These are phyloP conservation scores for Plantago ovata DNA, from an alignment of 257 asterid species.

Conservation along the genomic window DNA sequence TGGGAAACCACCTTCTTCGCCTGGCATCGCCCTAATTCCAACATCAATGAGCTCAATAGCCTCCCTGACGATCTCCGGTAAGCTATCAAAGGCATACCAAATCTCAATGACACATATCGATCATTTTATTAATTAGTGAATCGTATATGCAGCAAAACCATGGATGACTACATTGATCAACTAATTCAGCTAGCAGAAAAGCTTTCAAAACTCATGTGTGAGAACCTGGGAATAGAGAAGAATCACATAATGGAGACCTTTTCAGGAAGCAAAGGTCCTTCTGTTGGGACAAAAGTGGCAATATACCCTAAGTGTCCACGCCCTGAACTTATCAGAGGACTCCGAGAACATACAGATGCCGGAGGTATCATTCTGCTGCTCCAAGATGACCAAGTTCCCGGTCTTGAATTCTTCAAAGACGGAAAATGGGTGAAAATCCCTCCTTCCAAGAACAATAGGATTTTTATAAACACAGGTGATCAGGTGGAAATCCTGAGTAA, in stretches of 20 bases:
- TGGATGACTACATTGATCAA: constrained; percentile 68
- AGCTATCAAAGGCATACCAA: constrained; percentile 17
- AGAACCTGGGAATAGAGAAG: constrained; percentile 67
- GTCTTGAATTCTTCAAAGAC: constrained; percentile 78
- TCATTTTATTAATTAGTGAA: constrained; percentile 9
- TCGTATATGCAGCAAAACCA: constrained; percentile 42
- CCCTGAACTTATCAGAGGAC: constrained; percentile 72
- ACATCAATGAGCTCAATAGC: constrained; percentile 41
- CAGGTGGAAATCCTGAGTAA: constrained; percentile 75
- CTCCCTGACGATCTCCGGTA: constrained; percentile 58
- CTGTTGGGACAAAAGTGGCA: constrained; percentile 81
- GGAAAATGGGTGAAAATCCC: constrained; percentile 83
- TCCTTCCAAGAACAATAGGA: constrained; percentile 67
- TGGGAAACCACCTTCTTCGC: constrained; percentile 80
- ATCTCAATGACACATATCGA: not conserved
- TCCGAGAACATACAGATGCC: constrained; percentile 89
- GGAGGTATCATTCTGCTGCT: constrained; percentile 85
- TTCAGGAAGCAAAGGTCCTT: constrained; percentile 58
- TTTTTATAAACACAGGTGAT: constrained; percentile 75
- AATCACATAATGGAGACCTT: constrained; percentile 56
- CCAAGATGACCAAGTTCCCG: constrained; percentile 86
- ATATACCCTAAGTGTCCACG: constrained; percentile 67
- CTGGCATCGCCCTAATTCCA: constrained; percentile 69
- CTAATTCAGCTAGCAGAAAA: constrained; percentile 61
- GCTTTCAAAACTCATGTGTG: constrained; percentile 67